Evolutionary conservation across 257 asterid species (phyloP), one percentile per base, ranked within the genome.

Genomic region (Leptodermis oblonga): DNA sequence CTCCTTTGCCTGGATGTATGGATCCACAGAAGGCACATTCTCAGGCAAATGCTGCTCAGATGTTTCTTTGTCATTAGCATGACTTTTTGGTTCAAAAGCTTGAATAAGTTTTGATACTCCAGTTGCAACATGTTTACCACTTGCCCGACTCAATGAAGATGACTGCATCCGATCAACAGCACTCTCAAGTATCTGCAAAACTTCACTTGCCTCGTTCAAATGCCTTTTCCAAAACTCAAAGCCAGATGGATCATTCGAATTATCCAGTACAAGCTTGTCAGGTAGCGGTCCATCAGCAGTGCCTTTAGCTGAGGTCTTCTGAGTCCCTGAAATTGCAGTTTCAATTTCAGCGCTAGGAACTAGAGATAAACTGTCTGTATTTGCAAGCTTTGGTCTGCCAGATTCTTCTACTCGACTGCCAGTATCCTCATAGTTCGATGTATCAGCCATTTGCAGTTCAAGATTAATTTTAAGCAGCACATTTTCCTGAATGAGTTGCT

Each of bases 21-120:
- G 79, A 79, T 82, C 92, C 51, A 55, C 86, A 67, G 79, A 68
- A 51, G 70, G 65, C 67, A 48, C 85, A 76, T 72, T 75, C 70
- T 69, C 96, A 42, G 82, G 54, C 13, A 78, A 43, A 67, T 70
- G 70, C 67, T 77, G 26, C 62, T 83, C 85, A 75, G 77, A 87
- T 49, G 74, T 31, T 39, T 85, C 91, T 64, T 75, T 72, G 74
- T 85, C 96, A 70, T 88, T 93, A 59, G 72, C 67, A 4, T 80
- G 78, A 65, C 53, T 68, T 71, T 86, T 88, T 51, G 89, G 53
- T 87, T 90, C 98, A 76, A 90, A 93, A 76, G 96, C 89, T 60
- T 90, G 92, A 84, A 90, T 90, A 81, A 92, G 88, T 78, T 77
- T 85, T 52, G 96, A 92, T 68, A 92, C 93, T 80, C 86, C 89